phyloP scores from a whole-genome alignment of 148 eudicot species.

The Rhododendron williamsianum region DNA sequence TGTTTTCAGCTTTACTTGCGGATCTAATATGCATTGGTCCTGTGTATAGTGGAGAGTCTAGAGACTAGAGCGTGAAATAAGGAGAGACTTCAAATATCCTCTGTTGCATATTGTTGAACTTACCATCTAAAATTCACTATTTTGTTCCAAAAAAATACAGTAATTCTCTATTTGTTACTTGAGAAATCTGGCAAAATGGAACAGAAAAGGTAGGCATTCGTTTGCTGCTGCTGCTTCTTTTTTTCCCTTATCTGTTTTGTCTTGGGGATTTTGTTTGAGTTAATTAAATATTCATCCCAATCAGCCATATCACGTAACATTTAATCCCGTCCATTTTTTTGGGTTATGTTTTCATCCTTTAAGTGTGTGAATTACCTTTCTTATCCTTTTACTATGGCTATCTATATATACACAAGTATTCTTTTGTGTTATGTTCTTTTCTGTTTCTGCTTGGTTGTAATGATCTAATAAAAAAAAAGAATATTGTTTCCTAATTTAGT shows the following conservation, averaged over 20 bases:
- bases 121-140: not conserved
- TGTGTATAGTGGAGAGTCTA: not conserved
- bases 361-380: too few relatives aligned
- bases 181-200: not conserved
- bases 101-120: not conserved
- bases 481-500: too few relatives aligned
- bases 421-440: too few relatives aligned
- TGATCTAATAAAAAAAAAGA: too few relatives aligned
- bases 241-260: not conserved
- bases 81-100: not conserved
- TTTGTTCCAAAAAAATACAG: not conserved
- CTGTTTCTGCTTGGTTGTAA: too few relatives aligned
- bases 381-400: too few relatives aligned
- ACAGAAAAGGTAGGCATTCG: not conserved
- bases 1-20: not conserved
- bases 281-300: too few relatives aligned
- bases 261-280: not conserved
- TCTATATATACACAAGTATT: too few relatives aligned
- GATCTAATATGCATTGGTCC: not conserved
- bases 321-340: too few relatives aligned
- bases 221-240: not conserved
- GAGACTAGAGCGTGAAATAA: not conserved
- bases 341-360: too few relatives aligned
- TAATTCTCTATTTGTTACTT: not conserved
- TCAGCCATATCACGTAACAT: too few relatives aligned